Base-by-base conservation (phyloP, 495 filamentous ascomycete species). In the Daldinia bambusicola region DNA sequence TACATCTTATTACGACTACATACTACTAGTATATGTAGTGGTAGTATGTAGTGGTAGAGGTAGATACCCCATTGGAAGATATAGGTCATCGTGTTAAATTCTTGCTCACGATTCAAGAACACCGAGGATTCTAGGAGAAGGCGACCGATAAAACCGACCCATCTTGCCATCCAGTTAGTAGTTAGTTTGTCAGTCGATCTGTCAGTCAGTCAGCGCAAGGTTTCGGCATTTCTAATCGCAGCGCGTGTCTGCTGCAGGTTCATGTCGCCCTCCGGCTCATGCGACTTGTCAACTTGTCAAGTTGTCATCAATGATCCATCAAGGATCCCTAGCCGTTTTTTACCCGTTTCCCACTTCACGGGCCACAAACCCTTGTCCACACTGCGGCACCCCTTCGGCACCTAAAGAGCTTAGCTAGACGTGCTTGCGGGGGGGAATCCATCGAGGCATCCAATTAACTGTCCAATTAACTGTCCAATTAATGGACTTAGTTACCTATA, bases 361-460 rank as follows among this genome's bases (percentile, higher is more conserved):
- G 56, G 48, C 34, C 34, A 6, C 34, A 7, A 36, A 6, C 34
- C 34, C 34, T 51, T 69, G 66, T 69, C 48, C 12, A 51, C 51
- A 62, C 63, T 55, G 36, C 63, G 65, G 63, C 43, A 20, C 51
- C 65, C 64, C 61, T 62, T 68, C 70, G 70, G 70, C 65, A 72
- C 58, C 67, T 69, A 63, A 71, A 69, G 70, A 72, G 70, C 66
- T 73, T 73, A 73, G 66, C 64, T 73, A 53, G 62, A 73, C 70
- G 26, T 34, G 61, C 70, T 59, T 69, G 66, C 66, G 61, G 66
- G 70, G 70, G 63, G 36, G 18, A 55, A 6, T 32, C 14, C 55
- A n/a, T 37, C 12, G 13, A 38, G 22, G 6, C 12, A 2, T 31
- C 48, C 56, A 31, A 26, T 26, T 26, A 26, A 26, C 26, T 26